Base-by-base conservation (phyloP, 805 yeast genomes). In the Candida ovalis region DNA sequence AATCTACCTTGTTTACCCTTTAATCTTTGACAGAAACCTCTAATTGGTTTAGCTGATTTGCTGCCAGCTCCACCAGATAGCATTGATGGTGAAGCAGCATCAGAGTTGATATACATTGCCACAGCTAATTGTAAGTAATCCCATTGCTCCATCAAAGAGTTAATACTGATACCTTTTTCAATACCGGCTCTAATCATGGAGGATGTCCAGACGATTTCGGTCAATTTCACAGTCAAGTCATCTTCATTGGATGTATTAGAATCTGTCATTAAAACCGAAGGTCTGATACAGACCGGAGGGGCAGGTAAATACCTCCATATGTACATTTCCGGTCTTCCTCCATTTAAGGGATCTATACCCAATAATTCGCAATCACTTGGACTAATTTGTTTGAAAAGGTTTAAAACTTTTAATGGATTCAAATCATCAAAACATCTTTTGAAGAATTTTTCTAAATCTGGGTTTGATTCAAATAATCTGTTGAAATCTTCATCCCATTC, bases 1-100 rank as follows among this genome's bases (percentile, higher is more conserved):
- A 94, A 95, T 65, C 99, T 85, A 62, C 99, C 99, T 71, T 94
- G 98, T 59, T 94, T 94, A 67, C 99, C 99, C 71, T 94, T 94
- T 55, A 94, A 76, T 63, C 99, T 81, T 73, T 94, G 99, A 67
- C 99, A 94, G 55, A 94, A 82, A 4, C 97, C 99, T 62, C 98
- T 76, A 51, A 94, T 94, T 8, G 94, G 94, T 58, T 86, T 86
- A 1, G 81, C 78, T 30, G 84, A 76, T 52, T 80, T 71, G 18
- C 73, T 57, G 24, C 77, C 73, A 40, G 77, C 78, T 53, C 74
- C 72, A 24, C 87, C 86, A 2, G 96, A 96, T 53, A 83, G 65
- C 66, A 83, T 75, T 4, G 90, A 82, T 13, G 91, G 90, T 47
- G 84, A 82, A 15, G 91, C 94, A 27, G 96, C 86, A 68, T 94